Conservation (phyloP, 73 alveolate species). For the Tetrahymena elliotti region DNA sequence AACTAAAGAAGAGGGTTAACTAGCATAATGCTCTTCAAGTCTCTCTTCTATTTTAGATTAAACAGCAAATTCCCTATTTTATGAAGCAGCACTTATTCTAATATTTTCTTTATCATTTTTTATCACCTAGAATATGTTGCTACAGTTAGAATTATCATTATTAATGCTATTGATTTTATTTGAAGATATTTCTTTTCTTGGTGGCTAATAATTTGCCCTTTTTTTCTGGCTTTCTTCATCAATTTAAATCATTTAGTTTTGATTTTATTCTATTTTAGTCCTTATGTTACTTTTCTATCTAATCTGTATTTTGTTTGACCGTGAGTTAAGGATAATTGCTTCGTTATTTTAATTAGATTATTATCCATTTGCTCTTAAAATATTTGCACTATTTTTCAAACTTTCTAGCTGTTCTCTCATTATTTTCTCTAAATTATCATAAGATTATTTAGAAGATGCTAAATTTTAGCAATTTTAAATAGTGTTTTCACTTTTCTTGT, state of each 20-base stretch:
- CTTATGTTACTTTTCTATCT: not conserved
- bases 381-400: not conserved
- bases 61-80: not conserved
- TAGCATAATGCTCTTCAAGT: not conserved
- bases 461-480: not conserved
- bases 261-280: not conserved
- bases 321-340: not conserved
- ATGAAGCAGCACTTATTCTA: not conserved
- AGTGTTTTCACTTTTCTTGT: not conserved
- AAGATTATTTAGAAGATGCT: not conserved
- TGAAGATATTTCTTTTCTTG: not conserved
- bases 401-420: not conserved
- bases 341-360: not conserved
- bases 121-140: not conserved
- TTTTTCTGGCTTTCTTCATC: not conserved
- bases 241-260: too few species aligned
- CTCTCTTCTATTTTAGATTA: not conserved
- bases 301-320: not conserved
- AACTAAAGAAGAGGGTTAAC: not conserved
- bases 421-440: not conserved
- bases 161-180: too few species aligned
- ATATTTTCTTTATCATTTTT: not conserved
- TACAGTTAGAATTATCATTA: not conserved
- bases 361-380: not conserved
- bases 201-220: not conserved